phyloP scores from a whole-genome alignment of 345 rosid species.

The Syzygium aqueum region DNA sequence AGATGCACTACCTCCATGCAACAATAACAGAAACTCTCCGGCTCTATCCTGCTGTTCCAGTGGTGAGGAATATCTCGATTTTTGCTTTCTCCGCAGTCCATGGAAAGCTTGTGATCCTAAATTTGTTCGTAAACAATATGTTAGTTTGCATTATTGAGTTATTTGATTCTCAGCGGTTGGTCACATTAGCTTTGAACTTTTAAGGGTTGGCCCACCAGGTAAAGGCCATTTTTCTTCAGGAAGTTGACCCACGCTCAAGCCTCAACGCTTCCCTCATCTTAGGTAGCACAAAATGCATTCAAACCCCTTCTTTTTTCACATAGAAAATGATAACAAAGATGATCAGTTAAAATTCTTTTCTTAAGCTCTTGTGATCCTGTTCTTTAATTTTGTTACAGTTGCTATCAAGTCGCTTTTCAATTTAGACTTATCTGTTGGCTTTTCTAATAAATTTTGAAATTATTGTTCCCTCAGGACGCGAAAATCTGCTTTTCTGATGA shows the following conservation, averaged over 20 bases:
- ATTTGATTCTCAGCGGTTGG: background rate
- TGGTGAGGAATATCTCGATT: conserved; percentile 23
- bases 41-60: conserved; percentile 49
- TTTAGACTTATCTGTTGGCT: background rate
- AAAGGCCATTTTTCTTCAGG: background rate
- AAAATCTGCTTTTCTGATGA: conserved; percentile 52
- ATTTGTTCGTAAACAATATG: background rate
- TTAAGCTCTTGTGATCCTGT: background rate
- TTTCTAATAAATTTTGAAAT: background rate
- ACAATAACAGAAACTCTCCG: conserved; percentile 51
- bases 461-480: conserved; percentile 23
- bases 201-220: background rate
- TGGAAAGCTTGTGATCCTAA: background rate
- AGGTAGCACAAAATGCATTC: background rate
- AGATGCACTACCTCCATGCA: conserved; percentile 53
- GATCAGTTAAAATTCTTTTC: background rate
- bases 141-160: background rate
- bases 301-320: background rate
- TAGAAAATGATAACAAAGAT: background rate
- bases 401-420: background rate
- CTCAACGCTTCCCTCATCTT: background rate
- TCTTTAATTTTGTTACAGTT: background rate
- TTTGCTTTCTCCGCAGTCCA: background rate
- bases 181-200: background rate
- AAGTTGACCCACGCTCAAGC: background rate